These are phyloP conservation scores for Coffea canephora DNA, from an alignment of 257 asterid genomes.

Conservation along the genomic window DNA sequence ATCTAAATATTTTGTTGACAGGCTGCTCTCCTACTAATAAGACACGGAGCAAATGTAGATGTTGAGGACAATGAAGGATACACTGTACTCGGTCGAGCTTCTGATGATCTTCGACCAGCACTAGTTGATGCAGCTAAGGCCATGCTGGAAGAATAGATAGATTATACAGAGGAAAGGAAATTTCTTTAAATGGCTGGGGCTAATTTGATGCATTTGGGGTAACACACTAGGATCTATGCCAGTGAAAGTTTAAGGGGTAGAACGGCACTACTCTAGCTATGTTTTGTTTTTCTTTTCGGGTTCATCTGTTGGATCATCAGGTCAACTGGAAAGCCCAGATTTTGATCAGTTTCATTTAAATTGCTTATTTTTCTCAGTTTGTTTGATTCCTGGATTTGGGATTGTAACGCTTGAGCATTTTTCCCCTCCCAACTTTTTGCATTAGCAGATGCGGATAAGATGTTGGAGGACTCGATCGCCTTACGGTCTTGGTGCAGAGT, in stretches of 20 bases:
- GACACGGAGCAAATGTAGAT: conserved; percentile 96
- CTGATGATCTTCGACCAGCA: conserved; percentile 56
- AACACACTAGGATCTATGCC: not conserved
- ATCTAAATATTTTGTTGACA: conserved; percentile 25
- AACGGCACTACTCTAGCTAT: not conserved
- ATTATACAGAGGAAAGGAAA: not conserved
- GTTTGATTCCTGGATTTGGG: not conserved
- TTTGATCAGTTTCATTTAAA: not conserved
- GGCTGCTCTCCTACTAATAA: conserved; percentile 88
- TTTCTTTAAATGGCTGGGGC: not conserved
- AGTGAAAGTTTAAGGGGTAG: not conserved
- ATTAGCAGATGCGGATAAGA: too few relatives aligned
- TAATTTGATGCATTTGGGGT: not conserved
- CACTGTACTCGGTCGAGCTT: conserved; percentile 86
- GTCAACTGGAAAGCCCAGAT: not conserved
- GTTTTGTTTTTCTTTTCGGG: not conserved
- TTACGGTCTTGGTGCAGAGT: too few relatives aligned
- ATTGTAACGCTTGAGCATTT: not conserved
- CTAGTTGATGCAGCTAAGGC: conserved; percentile 85
- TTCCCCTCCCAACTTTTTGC: too few relatives aligned
- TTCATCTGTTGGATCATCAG: not conserved
- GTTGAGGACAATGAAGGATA: conserved; percentile 85
- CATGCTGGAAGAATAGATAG: conserved; percentile 71
- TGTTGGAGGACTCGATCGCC: too few relatives aligned
- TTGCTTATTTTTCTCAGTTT: not conserved